A percentile compares a stretch with the other conserved stretches of the same genome.
Evolutionary conservation across 176 grass and related monocot genomes (phyloP).

Genomic region (Oropetium thomaeum): DNA sequence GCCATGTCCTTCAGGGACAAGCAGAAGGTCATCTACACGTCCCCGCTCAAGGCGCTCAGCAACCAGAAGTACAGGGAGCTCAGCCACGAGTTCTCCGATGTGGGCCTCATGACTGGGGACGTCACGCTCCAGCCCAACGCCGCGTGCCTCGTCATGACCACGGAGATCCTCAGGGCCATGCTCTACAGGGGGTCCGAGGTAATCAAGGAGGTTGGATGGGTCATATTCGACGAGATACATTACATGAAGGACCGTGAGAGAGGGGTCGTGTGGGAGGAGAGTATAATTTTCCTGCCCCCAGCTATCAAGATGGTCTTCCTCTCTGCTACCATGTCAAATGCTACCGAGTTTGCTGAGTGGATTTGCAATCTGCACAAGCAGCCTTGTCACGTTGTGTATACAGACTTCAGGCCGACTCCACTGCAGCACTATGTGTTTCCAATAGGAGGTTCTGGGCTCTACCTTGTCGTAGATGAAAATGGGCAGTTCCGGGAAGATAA

Average conservation of each 20-base stretch:
- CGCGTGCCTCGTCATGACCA: conserved; percentile 95
- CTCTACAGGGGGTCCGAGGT: conserved; percentile 96
- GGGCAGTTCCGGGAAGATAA: conserved; percentile 97
- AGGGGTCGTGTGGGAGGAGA: conserved; percentile 97
- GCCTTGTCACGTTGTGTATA: conserved; percentile 96
- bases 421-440: conserved; percentile 97
- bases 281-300: conserved; percentile 88
- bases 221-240: conserved; percentile 98
- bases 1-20: conserved; percentile 95
- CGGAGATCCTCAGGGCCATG: conserved; percentile 95
- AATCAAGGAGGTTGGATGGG: conserved; percentile 97
- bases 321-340: conserved; percentile 97
- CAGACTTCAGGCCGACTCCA: conserved; percentile 94
- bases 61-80: conserved; percentile 99
- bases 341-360: conserved; percentile 98
- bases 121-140: conserved; percentile 92
- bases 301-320: conserved; percentile 99
- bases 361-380: conserved; percentile 95
- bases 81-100: conserved; percentile 87
- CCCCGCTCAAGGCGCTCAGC: conserved; percentile 89
- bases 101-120: conserved; percentile 92
- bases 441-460: conserved; percentile 84
- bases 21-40: conserved; percentile 95
- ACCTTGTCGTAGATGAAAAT: conserved; percentile 92
- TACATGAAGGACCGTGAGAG: conserved; percentile 99